Evolutionary conservation across 306 rosid species (phyloP), one percentile per base, ranked within the genome.

Genomic region (Cucurbita maxima): DNA sequence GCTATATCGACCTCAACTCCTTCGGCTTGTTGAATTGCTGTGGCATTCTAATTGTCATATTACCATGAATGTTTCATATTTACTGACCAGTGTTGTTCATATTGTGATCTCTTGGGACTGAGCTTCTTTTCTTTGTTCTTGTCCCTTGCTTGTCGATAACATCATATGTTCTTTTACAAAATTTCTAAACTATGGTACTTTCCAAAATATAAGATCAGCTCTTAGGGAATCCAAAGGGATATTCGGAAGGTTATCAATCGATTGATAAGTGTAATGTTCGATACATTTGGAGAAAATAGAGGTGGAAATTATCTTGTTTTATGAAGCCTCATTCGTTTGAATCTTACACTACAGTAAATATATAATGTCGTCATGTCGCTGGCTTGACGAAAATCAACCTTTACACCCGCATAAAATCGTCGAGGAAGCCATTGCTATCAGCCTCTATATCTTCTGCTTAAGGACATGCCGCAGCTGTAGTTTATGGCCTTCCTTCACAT

Each of bases 401-500:
- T 40, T 63, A 63, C 71, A 41, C 36, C 50, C 9, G 71, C 36
- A 15, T 41, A 66, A 77, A 71, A 41, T 36, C 18, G 63, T 55
- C 73, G 40, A 51, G 55, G 77, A 76, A 72, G 76, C 59, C 14
- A 36, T 36, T 45, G 34, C 73, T 73, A 79, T 44, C n/a, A 75
- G 83, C 75, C 69, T 73, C 84, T 86, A 89, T 75, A 82, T 86
- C 87, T 90, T 93, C 80, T 93, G 94, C 73, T 88, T 88, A 57
- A 93, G 97, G 72, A 90, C 96, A 40, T 93, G 94, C 75, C 97
- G 94, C 79, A 92, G 76, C 69, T 90, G 96, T 60, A 90, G 78
- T 76, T 88, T 92, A 79, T 90, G 92, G 81, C 85, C 84, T 76
- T 88, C 98, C 81, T 87, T 83, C 80, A 3, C 38, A 44, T 11